Evolutionary conservation across 345 rosid species (phyloP).

Genomic region (Citrus medica): DNA sequence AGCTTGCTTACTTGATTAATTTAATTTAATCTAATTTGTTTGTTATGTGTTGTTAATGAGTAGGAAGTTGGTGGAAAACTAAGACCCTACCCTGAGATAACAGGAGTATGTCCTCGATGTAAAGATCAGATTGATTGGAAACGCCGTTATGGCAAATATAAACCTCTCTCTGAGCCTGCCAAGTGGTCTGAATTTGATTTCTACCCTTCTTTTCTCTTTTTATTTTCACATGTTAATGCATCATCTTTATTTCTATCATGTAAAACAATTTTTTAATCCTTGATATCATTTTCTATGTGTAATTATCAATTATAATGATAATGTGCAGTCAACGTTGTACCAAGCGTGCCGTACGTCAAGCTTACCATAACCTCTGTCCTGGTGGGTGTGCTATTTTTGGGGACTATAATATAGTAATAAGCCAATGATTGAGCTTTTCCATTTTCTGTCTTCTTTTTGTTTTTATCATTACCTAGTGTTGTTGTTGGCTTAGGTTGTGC

Average conservation of each 20-base stretch:
- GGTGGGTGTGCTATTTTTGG: slow-evolving; percentile 48
- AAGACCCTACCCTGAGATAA: slow-evolving; percentile 69
- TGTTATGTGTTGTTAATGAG: neutral
- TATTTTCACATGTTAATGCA: neutral
- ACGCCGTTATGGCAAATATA: slow-evolving; percentile 91
- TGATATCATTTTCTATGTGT: neutral
- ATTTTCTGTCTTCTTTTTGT: neutral
- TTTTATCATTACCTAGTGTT: slow-evolving; percentile 5
- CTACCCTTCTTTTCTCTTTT: neutral
- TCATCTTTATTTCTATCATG: no score
- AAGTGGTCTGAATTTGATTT: slow-evolving; percentile 53
- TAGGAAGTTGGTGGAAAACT: slow-evolving; percentile 76
- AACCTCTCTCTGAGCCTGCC: slow-evolving; percentile 68
- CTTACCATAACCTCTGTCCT: slow-evolving; percentile 82
- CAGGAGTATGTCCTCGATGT: slow-evolving; percentile 86
- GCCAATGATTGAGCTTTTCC: neutral
- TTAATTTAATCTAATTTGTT: no score
- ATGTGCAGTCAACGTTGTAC: slow-evolving; percentile 53
- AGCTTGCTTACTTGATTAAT: neutral
- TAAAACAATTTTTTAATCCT: neutral
- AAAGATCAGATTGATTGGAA: slow-evolving; percentile 95
- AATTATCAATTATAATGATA: neutral
- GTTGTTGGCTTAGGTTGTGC: slow-evolving; percentile 64
- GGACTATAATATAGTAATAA: slow-evolving; percentile 9
- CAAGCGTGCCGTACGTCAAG: slow-evolving; percentile 92